Evolutionary conservation across 2,329 filamentous ascomycete genomes (phyloP).

Genomic region (Exserohilum turcica): DNA sequence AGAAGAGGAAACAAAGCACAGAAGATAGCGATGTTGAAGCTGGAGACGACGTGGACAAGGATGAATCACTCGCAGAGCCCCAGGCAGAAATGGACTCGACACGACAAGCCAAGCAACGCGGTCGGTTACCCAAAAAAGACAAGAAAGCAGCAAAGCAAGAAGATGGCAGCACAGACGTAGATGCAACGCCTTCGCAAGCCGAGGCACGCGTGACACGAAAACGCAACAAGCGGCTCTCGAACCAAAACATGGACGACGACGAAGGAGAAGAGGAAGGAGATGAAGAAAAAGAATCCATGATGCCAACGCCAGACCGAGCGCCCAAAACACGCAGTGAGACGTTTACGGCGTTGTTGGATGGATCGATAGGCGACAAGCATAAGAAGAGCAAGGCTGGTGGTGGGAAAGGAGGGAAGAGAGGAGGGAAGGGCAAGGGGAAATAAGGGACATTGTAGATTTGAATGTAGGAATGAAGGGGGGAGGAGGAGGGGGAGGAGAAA

Average conservation of each 20-base stretch:
- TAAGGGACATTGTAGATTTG: neutral
- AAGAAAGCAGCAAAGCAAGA: conserved; percentile 10
- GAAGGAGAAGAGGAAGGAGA: neutral
- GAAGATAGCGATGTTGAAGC: neutral
- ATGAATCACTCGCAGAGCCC: neutral
- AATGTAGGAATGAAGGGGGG: neutral
- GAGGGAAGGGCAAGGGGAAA: neutral
- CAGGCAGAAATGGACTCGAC: neutral
- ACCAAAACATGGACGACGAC: neutral
- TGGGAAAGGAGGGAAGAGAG: neutral
- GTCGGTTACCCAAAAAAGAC: conserved; percentile 8
- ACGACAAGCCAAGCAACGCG: conserved; percentile 10
- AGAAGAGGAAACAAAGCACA: conserved; percentile 5
- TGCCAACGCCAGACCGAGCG: conserved; percentile 10
- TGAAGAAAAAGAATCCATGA: neutral
- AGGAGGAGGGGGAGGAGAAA: too few relatives aligned
- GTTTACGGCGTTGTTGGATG: conserved; percentile 30
- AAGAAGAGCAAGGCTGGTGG: conserved; percentile 16
- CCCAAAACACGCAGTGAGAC: conserved; percentile 33
- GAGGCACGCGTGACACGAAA: conserved; percentile 4
- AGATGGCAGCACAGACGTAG: neutral
- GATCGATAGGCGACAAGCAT: conserved; percentile 17
- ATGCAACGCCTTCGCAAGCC: conserved; percentile 11
- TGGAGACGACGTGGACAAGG: neutral
- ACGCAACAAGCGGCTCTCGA: conserved; percentile 12